phyloP scores from a whole-genome alignment of 225 moss, liverwort and hornwort species.

The Neckera pumila region DNA sequence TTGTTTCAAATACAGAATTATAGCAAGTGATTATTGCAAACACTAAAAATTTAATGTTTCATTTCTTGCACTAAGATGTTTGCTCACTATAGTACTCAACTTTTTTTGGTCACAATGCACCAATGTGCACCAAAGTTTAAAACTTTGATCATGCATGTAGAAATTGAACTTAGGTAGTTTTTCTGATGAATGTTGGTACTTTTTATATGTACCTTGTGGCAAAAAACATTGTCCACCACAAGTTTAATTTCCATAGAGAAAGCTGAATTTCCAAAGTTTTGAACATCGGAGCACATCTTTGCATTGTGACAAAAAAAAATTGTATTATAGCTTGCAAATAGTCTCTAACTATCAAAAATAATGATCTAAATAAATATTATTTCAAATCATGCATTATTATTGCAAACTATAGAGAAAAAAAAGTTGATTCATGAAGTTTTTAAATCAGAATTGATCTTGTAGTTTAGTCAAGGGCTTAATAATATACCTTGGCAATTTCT shows the following conservation, averaged over 20 bases:
- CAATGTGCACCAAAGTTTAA: too few relatives aligned
- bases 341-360: neutral
- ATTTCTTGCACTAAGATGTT: neutral
- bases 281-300: neutral
- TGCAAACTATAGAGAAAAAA: too few relatives aligned
- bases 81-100: rapidly evolving
- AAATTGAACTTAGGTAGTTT: rapidly evolving
- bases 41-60: neutral
- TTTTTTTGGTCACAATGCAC: too few relatives aligned
- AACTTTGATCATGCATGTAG: neutral
- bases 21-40: neutral
- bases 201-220: neutral
- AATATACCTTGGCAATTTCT: constrained; percentile 1
- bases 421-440: too few relatives aligned
- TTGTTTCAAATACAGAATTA: neutral
- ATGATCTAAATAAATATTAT: too few relatives aligned
- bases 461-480: too few relatives aligned
- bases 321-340: rapidly evolving
- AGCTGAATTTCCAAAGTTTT: neutral
- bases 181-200: neutral
- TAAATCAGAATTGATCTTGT: neutral
- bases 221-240: neutral
- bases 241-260: neutral
- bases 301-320: neutral
- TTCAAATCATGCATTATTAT: too few relatives aligned